Evolutionary conservation across 1,284 basidiomycete species (phyloP).

Genomic region (Pseudozyma pruni): DNA sequence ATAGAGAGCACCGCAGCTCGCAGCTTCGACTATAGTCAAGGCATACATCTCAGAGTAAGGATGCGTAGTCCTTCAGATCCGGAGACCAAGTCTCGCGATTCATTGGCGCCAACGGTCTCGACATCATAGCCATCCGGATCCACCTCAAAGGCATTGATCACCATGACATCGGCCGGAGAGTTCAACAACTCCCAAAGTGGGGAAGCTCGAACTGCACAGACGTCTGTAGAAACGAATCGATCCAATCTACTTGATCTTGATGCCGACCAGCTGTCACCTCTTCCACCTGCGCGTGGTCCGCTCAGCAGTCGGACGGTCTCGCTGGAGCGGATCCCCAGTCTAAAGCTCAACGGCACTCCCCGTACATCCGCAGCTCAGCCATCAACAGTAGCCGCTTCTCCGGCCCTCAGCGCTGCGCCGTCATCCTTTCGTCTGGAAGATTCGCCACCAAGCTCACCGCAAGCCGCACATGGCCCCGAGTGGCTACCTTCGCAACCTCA

Average conservation of each 20-base stretch:
- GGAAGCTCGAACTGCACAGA: not conserved
- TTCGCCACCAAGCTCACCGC: slow-evolving; percentile 26
- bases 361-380: not conserved
- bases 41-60: too few relatives aligned
- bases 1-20: too few relatives aligned
- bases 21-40: too few relatives aligned
- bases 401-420: slow-evolving; percentile 24
- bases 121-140: too few relatives aligned
- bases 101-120: too few relatives aligned
- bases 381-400: slow-evolving; percentile 9
- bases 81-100: too few relatives aligned
- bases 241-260: slow-evolving; percentile 30
- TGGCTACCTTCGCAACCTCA: not conserved
- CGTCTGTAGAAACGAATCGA: not conserved
- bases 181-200: not conserved
- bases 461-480: not conserved
- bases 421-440: slow-evolving; percentile 33
- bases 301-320: slow-evolving; percentile 15
- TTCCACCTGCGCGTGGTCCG: slow-evolving; percentile 31
- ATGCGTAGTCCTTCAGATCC: too few relatives aligned
- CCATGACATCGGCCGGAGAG: slow-evolving; percentile 4
- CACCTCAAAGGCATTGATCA: too few relatives aligned
- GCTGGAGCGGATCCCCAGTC: slow-evolving; percentile 12
- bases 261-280: slow-evolving; percentile 40
- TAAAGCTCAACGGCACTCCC: slow-evolving; percentile 12